Conservation (phyloP, 352 stramenopile genomes). For the Globisporangium cylindrosporum region DNA sequence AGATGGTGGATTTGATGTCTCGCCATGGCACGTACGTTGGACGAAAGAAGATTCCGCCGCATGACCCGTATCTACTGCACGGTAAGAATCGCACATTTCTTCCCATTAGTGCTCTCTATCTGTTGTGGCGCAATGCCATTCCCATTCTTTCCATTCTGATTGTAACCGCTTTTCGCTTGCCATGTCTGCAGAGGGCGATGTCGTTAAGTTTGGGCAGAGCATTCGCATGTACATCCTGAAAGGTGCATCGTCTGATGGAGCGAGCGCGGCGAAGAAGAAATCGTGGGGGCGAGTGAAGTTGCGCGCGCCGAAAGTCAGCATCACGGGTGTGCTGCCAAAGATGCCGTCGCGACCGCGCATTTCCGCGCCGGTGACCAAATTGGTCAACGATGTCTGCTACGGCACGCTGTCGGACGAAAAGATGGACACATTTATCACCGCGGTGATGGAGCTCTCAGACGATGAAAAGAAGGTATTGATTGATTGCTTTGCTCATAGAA, state of each 20-base stretch:
- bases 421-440: constrained; percentile 59
- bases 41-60: constrained; percentile 80
- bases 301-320: constrained; percentile 66
- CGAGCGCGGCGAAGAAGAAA: constrained; percentile 76
- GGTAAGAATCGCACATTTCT: constrained; percentile 24
- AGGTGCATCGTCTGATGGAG: constrained; percentile 53
- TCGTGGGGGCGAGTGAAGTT: constrained; percentile 76
- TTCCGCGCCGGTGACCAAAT: constrained; percentile 56
- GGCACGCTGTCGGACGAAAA: constrained; percentile 73
- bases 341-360: constrained; percentile 55
- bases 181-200: constrained; percentile 58
- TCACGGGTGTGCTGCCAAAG: constrained; percentile 72
- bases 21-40: constrained; percentile 83
- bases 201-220: constrained; percentile 87
- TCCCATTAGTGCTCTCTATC: not conserved
- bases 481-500: not conserved
- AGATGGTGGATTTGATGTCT: constrained; percentile 89
- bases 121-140: not conserved
- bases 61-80: constrained; percentile 81
- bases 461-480: constrained; percentile 62
- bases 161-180: not conserved
- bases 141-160: not conserved
- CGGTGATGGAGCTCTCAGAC: constrained; percentile 62
- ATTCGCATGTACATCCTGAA: constrained; percentile 84
- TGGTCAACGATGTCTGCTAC: constrained; percentile 85